Evolutionary conservation across 2,329 filamentous ascomycete species (phyloP), one percentile per base, ranked within the genome.

Genomic region (Corniculantispora saksenae): DNA sequence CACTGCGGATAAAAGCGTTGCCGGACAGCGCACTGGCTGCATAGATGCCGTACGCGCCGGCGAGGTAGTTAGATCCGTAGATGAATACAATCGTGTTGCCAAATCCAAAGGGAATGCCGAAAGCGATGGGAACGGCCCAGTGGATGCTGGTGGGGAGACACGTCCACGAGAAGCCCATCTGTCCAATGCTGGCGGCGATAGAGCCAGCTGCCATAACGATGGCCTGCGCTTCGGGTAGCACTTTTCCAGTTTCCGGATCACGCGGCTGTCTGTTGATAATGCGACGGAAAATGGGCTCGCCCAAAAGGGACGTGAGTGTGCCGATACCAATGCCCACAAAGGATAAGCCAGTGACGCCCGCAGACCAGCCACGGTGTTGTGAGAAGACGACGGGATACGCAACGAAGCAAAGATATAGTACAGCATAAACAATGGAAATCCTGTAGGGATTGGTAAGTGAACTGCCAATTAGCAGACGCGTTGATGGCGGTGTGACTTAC

Each of bases 351-450:
- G 88, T 86, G n/a, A 89, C 75, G 0, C 90, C 88, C 0, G 89
- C 81, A 4, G 82, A 83, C 92, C 92, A 96, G 67, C 91, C 91
- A n/a, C 92, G 89, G 63, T 82, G 73, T 35, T 88, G 80, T 43
- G 82, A 81, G 77, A 93, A 94, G 66, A 94, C 89, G 61, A 94
- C 89, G 0, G 92, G 92, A 74, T 94, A 94, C 23, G 91, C 91
- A n/a, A 94, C 88, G 79, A 96, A 95, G 76, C 91, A 94, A 35
- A 95, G 86, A 72, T 93, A 93, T 1, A 96, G 81, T 29, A 94
- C 92, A 17, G 87, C 90, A 75, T 95, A 95, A 43, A 94, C 86
- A 40, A 94, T 80, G 0, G 90, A 93, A 73, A 93, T 90, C 77
- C 87, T 89, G 27, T 13, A 13, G n/a, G 3, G 53, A 59, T 48